Base-by-base conservation (phyloP, 2,329 filamentous ascomycete genomes). In the Sarocladium oryzae region DNA sequence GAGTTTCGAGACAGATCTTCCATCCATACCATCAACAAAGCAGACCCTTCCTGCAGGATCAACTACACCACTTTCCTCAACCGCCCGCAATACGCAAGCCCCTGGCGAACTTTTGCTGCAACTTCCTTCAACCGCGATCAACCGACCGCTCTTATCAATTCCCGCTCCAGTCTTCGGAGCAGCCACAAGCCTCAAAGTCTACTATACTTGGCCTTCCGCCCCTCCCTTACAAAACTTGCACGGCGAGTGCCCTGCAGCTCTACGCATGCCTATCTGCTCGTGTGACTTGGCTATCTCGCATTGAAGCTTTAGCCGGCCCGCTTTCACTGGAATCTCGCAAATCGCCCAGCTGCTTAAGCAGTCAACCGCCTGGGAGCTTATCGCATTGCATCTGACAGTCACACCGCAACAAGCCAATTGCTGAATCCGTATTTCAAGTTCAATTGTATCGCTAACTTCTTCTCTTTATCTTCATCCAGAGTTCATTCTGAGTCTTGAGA, bases 31-130 rank as follows among this genome's bases (percentile, higher is more conserved):
- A 10, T 4, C 40, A 43, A 28, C 7, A 24, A 37, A 28, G 16
- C 43, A 48, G 43, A 48, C 43, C 43, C 43, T 48, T 48, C n/a
- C 33, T 48, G 43, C 43, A 48, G 43, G 13, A 16, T 32, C 16
- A 48, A 32, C 43, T 32, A n/a, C 43, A 32, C 21, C n/a, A n/a
- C n/a, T n/a, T 33, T 48, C 21, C 24, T n/a, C 24, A 20, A 48
- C 43, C 26, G 43, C 8, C 36, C 28, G 28, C 28, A 32, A 32
- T n/a, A 20, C n/a, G 3, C 10, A 48, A 48, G 4, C 43, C 43
- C 16, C 28, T 32, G 26, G 43, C 43, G 28, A 32, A 9, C 21
- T 43, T 21, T 36, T 21, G 18, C 40, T 43, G 40, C 40, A 24
- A 26, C 7, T 26, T n/a, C 28, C 28, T 7, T 20, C 13, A 20